phyloP scores from a whole-genome alignment of 2,329 filamentous ascomycete species.

The Colletotrichum salicis region DNA sequence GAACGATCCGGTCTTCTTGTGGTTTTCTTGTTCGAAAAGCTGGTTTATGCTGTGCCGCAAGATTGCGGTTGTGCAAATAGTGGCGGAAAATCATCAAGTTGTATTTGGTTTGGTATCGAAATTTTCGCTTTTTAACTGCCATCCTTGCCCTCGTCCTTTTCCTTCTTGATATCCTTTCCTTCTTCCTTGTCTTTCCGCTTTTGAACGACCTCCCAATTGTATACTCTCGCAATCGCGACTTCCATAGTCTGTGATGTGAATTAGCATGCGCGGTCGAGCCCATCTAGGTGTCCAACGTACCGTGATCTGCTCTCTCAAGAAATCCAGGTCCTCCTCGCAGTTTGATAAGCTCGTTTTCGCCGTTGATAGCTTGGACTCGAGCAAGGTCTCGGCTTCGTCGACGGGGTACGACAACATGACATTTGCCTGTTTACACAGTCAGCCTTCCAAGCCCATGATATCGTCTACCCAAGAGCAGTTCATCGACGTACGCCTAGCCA shows the following conservation, averaged over 20 bases:
- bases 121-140: conserved; percentile 40
- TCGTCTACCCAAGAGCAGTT: neutral
- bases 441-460: neutral
- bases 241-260: conserved; percentile 80
- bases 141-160: conserved; percentile 51
- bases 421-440: conserved; percentile 73
- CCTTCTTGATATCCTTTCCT: conserved; percentile 55
- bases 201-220: conserved; percentile 98
- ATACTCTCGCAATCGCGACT: conserved; percentile 95
- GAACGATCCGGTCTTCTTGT: neutral
- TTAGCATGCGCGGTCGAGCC: conserved; percentile 23
- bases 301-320: conserved; percentile 95
- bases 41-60: neutral
- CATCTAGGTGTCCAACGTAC: conserved; percentile 59
- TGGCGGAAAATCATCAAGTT: conserved; percentile 2
- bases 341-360: conserved; percentile 85
- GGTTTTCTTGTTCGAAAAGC: too few species aligned
- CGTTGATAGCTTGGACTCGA: conserved; percentile 80
- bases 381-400: conserved; percentile 82
- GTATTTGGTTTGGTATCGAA: conserved; percentile 31
- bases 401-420: conserved; percentile 97
- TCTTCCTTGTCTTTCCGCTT: conserved; percentile 90
- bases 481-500: conserved; percentile 86
- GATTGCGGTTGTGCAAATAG: neutral
- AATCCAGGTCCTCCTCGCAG: conserved; percentile 96